A percentile compares a stretch with the other conserved stretches of the same genome.
phyloP scores from a whole-genome alignment of 768 basidiomycete genomes.

The Lactarius hatsudake region DNA sequence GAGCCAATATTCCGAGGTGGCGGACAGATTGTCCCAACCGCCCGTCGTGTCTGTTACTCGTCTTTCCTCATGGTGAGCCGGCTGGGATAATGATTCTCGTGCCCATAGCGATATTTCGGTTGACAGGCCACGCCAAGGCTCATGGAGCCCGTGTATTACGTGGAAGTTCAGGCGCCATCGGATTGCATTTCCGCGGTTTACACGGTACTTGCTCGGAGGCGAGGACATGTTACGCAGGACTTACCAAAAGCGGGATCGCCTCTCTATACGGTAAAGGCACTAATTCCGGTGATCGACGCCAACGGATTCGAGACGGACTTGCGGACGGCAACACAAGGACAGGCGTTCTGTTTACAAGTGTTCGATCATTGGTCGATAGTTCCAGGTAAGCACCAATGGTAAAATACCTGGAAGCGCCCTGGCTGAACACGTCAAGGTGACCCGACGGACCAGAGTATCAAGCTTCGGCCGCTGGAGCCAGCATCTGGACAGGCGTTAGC shows the following conservation, averaged over 20 bases:
- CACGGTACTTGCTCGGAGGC: conserved; percentile 94
- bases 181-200: conserved; percentile 99
- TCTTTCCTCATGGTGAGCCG: conserved; percentile 91
- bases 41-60: conserved; percentile 98
- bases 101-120: not conserved
- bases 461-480: conserved; percentile 93
- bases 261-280: conserved; percentile 94
- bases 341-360: conserved; percentile 96
- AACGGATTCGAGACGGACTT: conserved; percentile 99
- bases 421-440: conserved; percentile 57
- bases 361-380: conserved; percentile 99
- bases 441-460: conserved; percentile 96
- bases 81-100: not conserved
- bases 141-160: conserved; percentile 98
- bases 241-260: conserved; percentile 98
- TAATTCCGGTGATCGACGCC: conserved; percentile 97
- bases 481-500: conserved; percentile 95
- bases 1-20: conserved; percentile 98
- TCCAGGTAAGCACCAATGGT: conserved; percentile 59
- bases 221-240: conserved; percentile 99
- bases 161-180: conserved; percentile 98
- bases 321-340: conserved; percentile 95
- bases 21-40: conserved; percentile 97
- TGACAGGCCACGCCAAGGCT: conserved; percentile 85
- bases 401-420: not conserved